A percentile compares a stretch with the other conserved stretches of the same genome.
Evolutionary conservation across 768 basidiomycete species (phyloP).

Genomic region (Tubosaeta sp.): DNA sequence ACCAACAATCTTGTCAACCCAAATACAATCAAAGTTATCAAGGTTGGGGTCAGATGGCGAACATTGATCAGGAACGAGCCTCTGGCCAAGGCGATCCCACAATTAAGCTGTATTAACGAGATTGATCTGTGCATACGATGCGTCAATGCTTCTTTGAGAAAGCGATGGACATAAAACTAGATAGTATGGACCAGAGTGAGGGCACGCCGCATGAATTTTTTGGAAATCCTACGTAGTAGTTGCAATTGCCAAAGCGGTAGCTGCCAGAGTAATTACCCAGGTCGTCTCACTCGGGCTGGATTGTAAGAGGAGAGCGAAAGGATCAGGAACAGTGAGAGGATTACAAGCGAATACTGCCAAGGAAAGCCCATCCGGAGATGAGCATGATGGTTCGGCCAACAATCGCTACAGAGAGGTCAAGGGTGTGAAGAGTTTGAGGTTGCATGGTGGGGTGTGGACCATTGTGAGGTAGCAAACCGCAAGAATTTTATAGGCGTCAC

Average conservation of each 20-base stretch:
- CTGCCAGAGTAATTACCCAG: background rate
- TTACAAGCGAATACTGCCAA: background rate
- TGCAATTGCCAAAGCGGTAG: background rate
- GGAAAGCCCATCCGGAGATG: background rate
- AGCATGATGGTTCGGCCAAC: background rate
- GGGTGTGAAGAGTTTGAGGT: background rate
- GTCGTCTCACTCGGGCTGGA: background rate
- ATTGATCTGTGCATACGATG: slow-evolving; percentile 7
- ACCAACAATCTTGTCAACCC: slow-evolving; percentile 10
- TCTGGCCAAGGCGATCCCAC: slow-evolving; percentile 4
- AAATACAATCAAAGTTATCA: slow-evolving; percentile 5
- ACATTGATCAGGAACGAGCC: background rate
- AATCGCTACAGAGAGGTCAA: background rate
- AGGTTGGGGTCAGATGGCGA: background rate
- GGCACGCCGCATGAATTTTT: background rate
- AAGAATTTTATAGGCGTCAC: background rate
- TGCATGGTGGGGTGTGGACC: background rate
- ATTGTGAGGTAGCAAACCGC: background rate
- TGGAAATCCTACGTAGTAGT: background rate
- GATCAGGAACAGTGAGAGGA: background rate
- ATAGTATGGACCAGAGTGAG: background rate
- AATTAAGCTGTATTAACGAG: slow-evolving; percentile 1
- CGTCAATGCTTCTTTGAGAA: slow-evolving; percentile 9
- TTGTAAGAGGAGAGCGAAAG: background rate
- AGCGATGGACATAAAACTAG: slow-evolving; percentile 1